Percentiles rank a stretch among this genome's conserved stretches.
phyloP scores from a whole-genome alignment of 148 eudicot species.

The Fagopyrum homotropicum region DNA sequence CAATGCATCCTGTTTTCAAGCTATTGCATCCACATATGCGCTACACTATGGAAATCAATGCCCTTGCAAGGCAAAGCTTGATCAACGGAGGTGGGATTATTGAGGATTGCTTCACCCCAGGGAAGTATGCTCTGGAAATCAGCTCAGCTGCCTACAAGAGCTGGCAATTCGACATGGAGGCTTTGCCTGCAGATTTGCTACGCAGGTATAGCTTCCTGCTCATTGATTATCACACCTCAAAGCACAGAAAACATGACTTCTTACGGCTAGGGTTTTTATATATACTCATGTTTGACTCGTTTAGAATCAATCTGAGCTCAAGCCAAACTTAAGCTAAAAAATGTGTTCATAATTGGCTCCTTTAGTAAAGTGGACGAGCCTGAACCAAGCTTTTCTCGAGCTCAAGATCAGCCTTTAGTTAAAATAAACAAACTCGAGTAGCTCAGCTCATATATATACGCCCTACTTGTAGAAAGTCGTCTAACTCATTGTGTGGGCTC shows the following conservation, averaged over 20 bases:
- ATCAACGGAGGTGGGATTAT: conserved; percentile 82
- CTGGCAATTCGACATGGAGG: conserved; percentile 92
- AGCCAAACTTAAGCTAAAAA: too few species aligned
- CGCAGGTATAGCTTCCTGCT: conserved; percentile 37
- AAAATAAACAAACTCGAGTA: too few species aligned
- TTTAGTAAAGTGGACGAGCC: too few species aligned
- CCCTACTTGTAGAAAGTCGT: too few species aligned
- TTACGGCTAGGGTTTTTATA: too few species aligned
- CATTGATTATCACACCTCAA: background rate
- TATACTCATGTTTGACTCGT: too few species aligned
- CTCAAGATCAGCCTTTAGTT: too few species aligned
- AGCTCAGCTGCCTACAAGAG: conserved; percentile 85
- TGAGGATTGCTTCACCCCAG: conserved; percentile 75
- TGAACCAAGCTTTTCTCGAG: too few species aligned
- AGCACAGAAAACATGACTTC: too few species aligned
- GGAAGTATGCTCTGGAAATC: conserved; percentile 74
- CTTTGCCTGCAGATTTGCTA: conserved; percentile 77
- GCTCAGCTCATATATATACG: background rate
- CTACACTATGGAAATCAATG: conserved; percentile 84
- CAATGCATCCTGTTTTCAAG: conserved; percentile 81
- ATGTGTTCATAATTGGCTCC: too few species aligned
- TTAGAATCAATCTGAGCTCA: too few species aligned
- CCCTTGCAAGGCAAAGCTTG: conserved; percentile 80
- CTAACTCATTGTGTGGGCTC: background rate
- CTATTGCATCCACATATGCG: conserved; percentile 90